A percentile compares a stretch with the other conserved stretches of the same genome.
Evolutionary conservation across 495 filamentous ascomycete genomes (phyloP).

Genomic region (Endocarpon pusillum): DNA sequence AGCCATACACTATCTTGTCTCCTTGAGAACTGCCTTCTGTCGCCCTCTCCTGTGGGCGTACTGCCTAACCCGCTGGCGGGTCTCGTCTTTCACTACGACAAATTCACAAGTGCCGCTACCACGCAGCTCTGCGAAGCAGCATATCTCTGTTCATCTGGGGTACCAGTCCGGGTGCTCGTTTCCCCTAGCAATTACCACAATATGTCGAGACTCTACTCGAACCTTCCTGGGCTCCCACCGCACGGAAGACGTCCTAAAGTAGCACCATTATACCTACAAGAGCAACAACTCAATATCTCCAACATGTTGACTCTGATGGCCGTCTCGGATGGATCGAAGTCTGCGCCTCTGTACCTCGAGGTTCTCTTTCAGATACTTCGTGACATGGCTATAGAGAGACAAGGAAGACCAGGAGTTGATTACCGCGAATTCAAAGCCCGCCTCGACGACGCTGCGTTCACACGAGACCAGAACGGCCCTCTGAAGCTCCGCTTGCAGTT

Average conservation of each 20-base stretch:
- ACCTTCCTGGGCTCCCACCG: constrained; percentile 12
- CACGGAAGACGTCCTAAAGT: constrained; percentile 18
- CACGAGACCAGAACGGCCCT: constrained; percentile 15
- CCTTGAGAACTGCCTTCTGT: constrained; percentile 43
- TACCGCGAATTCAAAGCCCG: constrained; percentile 30
- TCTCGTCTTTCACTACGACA: constrained; percentile 54
- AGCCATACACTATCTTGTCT: constrained; percentile 56
- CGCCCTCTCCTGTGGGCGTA: constrained; percentile 18
- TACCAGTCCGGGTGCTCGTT: constrained; percentile 45
- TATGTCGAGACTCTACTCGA: constrained; percentile 22
- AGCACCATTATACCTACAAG: constrained; percentile 35
- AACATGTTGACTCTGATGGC: constrained; percentile 56
- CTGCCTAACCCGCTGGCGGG: constrained; percentile 38
- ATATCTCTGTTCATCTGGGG: constrained; percentile 36
- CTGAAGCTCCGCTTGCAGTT: constrained; percentile 24
- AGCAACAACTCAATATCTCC: constrained; percentile 41
- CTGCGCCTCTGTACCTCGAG: constrained; percentile 46
- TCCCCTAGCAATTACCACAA: constrained; percentile 39
- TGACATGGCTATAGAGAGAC: constrained; percentile 35
- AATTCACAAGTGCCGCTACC: constrained; percentile 34
- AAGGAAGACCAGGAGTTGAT: constrained; percentile 26
- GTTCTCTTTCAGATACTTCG: constrained; percentile 38
- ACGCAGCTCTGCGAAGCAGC: constrained; percentile 50
- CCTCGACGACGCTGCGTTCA: constrained; percentile 11
- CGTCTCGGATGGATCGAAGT: constrained; percentile 25